A percentile compares a stretch with the other conserved stretches of the same genome.
These are phyloP conservation scores for Penicillium sclerotiorum DNA, from an alignment of 2,329 filamentous ascomycete species.

Conservation along the genomic window DNA sequence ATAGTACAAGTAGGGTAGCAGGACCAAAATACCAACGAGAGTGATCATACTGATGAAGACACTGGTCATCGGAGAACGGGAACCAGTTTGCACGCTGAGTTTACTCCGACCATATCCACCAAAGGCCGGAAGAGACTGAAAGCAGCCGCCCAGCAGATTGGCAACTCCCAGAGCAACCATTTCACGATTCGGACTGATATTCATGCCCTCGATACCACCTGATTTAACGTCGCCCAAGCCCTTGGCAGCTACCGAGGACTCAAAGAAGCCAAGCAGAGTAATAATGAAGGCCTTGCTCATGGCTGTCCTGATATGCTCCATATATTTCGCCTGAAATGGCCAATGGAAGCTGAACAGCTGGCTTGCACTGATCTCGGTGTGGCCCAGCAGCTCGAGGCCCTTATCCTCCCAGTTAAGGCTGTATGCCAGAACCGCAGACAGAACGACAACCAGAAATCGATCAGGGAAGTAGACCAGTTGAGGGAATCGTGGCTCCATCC, in stretches of 20 bases:
- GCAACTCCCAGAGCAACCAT: conserved; percentile 88
- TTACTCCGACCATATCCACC: conserved; percentile 96
- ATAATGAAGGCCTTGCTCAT: conserved; percentile 93
- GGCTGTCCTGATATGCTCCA: conserved; percentile 80
- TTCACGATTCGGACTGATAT: conserved; percentile 87
- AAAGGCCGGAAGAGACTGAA: conserved; percentile 91
- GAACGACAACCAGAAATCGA: conserved; percentile 82
- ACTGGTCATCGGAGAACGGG: conserved; percentile 90
- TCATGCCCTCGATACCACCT: conserved; percentile 74
- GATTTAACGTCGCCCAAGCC: conserved; percentile 68
- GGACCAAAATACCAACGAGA: conserved; percentile 74
- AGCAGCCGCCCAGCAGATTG: conserved; percentile 88
- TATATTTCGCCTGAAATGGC: conserved; percentile 75
- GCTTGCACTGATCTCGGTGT: conserved; percentile 74
- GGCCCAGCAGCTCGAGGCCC: conserved; percentile 81
- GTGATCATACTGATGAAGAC: conserved; percentile 83
- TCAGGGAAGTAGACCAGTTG: conserved; percentile 87
- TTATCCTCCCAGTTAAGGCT: conserved; percentile 73
- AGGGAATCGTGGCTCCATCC: conserved; percentile 76
- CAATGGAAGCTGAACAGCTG: conserved; percentile 77
- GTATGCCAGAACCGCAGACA: conserved; percentile 80
- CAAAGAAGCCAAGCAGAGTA: conserved; percentile 95
- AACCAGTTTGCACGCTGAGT: conserved; percentile 89
- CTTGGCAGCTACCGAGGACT: conserved; percentile 94
- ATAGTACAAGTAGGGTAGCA: conserved; percentile 92